These are phyloP conservation scores for Phytophthora litchii DNA, from an alignment of 352 stramenopile genomes.

Conservation along the genomic window DNA sequence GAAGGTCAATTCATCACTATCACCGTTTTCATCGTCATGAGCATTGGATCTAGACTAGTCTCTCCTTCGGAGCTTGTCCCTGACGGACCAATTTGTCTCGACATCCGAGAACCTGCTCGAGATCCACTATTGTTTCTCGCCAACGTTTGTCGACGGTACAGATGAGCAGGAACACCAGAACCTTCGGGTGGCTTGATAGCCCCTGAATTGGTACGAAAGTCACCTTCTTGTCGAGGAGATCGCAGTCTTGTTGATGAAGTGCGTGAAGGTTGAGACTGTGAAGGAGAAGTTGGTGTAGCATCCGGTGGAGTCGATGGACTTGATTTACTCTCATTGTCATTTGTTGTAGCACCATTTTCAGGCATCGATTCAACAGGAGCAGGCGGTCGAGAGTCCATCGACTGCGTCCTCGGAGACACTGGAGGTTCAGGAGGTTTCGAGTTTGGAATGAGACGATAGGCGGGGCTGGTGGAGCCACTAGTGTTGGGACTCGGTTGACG, in stretches of 20 bases:
- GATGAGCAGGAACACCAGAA: slow-evolving; percentile 14
- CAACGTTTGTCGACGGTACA: slow-evolving; percentile 31
- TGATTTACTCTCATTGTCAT: too few relatives aligned
- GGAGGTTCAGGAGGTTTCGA: slow-evolving; percentile 15
- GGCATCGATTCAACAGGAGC: slow-evolving; percentile 15
- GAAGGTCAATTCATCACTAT: slow-evolving; percentile 62
- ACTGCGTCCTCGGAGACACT: slow-evolving; percentile 17
- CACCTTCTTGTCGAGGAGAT: slow-evolving; percentile 16
- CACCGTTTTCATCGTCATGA: slow-evolving; percentile 5
- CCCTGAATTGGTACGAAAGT: background rate
- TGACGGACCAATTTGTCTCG: slow-evolving; percentile 9
- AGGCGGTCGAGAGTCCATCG: slow-evolving; percentile 25
- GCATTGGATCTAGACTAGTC: slow-evolving; percentile 20
- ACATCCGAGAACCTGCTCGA: slow-evolving; percentile 5
- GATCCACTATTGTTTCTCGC: slow-evolving; percentile 17
- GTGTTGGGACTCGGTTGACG: slow-evolving; percentile 13
- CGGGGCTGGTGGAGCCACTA: slow-evolving; percentile 22
- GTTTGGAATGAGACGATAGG: slow-evolving; percentile 20
- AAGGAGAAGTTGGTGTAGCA: background rate
- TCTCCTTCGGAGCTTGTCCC: slow-evolving; percentile 15
- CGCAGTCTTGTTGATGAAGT: slow-evolving; percentile 11
- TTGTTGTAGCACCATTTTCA: slow-evolving; percentile 9
- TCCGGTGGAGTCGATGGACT: background rate
- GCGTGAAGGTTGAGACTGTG: slow-evolving; percentile 6
- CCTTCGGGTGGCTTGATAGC: slow-evolving; percentile 1